Base-by-base conservation (phyloP, 2,329 filamentous ascomycete genomes). In the Myriangium duriaei region DNA sequence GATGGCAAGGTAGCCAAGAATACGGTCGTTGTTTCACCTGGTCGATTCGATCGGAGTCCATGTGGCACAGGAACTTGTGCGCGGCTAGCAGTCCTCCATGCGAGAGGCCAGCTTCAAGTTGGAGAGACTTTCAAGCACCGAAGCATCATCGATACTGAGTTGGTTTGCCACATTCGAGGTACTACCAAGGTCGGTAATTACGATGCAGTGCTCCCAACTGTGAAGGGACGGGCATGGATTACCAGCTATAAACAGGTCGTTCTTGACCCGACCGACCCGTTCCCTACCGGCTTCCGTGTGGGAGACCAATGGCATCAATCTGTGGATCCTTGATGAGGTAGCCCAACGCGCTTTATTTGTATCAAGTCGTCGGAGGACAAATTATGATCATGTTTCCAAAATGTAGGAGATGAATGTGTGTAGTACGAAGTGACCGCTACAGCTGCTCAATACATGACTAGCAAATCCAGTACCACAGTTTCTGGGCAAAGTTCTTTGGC, bases 201-300 rank as follows among this genome's bases (percentile, higher is more conserved):
- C 26, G 48, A 57, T 15, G 64, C 63, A 3, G 50, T 67, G 10
- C 35, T 63, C 5, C 58, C 65, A 0, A 59, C 53, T 0, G 51
- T 68, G 2, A 60, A 63, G 34, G 64, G 65, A 0, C 49, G 61
- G 13, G 64, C 56, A 2, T 68, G 65, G 64, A 62, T 68, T 32
- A 65, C 63, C 0, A 54, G 61, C 15, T 62, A 58, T 43, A 63
- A 64, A 43, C 57, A 65, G 37, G 50, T 61, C 2, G 51, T 64
- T n/a, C 44, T 68, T 9, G 63, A 67, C 40, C 55, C 60, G 2
- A 53, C 53, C 1, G 64, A 67, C 47, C 64, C 64, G 0, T 67
- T 63, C 41, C 64, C 61, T 7, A 42, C 51, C 11, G 59, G 59
- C 2, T 64, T 69, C 45, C 44, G 57, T 24, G 54, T 61, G 2